A percentile compares a stretch with the other conserved stretches of the same genome.
Evolutionary conservation across 371 early-diverging fungal genomes (phyloP).

Genomic region (Apophysomyces ossiformis): DNA sequence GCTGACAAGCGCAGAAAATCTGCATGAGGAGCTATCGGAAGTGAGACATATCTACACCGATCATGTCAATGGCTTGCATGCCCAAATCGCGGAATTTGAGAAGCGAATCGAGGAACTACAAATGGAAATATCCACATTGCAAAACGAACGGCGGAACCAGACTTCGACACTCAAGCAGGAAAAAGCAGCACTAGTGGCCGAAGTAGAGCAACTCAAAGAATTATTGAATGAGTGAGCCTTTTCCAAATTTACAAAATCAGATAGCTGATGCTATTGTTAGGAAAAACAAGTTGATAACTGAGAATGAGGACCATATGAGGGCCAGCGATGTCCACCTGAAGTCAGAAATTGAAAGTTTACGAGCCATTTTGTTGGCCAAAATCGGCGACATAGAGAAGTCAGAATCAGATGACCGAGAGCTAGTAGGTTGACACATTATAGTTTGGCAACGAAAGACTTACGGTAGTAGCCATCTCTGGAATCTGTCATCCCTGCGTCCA

Average conservation of each 20-base stretch:
- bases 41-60: slow-evolving; percentile 58
- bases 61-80: slow-evolving; percentile 53
- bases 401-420: slow-evolving; percentile 16
- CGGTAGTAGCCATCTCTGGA: slow-evolving; percentile 8
- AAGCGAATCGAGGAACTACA: slow-evolving; percentile 56
- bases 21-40: slow-evolving; percentile 57
- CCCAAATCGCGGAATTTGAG: slow-evolving; percentile 61
- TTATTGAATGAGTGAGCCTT: slow-evolving; percentile 38
- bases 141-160: slow-evolving; percentile 34
- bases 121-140: slow-evolving; percentile 40
- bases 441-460: background rate
- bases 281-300: slow-evolving; percentile 33
- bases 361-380: slow-evolving; percentile 48
- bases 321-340: slow-evolving; percentile 35
- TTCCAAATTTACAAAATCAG: background rate
- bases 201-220: slow-evolving; percentile 30
- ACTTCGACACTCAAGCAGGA: slow-evolving; percentile 28
- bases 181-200: slow-evolving; percentile 27
- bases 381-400: slow-evolving; percentile 32
- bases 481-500: slow-evolving; percentile 27
- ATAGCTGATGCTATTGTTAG: slow-evolving; percentile 21
- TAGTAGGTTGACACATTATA: background rate
- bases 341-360: slow-evolving; percentile 47
- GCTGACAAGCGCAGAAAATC: slow-evolving; percentile 36
- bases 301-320: slow-evolving; percentile 34